These are phyloP conservation scores for Naganishia kalamii DNA, from an alignment of 768 basidiomycete genomes.

Conservation along the genomic window DNA sequence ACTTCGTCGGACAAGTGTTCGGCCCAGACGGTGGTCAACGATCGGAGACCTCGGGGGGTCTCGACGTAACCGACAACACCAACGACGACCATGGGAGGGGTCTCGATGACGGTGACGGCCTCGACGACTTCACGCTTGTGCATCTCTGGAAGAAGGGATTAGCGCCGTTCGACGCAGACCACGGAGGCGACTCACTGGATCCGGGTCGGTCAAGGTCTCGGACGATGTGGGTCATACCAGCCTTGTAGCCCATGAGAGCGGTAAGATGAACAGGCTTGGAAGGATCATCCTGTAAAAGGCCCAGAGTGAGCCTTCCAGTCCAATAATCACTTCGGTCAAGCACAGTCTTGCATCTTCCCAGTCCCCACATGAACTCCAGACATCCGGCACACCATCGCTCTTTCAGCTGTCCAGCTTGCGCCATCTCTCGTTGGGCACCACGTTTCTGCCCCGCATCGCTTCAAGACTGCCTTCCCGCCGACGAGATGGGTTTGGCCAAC, in stretches of 20 bases:
- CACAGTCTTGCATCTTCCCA: conserved; percentile 3
- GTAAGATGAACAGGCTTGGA: conserved; percentile 99
- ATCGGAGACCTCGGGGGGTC: conserved; percentile 96
- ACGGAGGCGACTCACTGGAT: conserved; percentile 66
- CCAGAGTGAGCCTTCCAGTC: conserved; percentile 11
- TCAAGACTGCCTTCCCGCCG: not conserved
- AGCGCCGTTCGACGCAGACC: not conserved
- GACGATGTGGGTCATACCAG: conserved; percentile 99
- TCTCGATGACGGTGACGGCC: conserved; percentile 91
- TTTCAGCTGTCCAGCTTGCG: conserved; percentile 16
- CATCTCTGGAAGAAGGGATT: conserved; percentile 64
- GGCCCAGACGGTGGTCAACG: conserved; percentile 94
- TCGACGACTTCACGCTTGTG: conserved; percentile 99
- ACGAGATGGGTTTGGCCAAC: conserved; percentile 17
- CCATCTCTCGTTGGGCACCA: conserved; percentile 13
- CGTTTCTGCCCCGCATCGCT: conserved; percentile 7
- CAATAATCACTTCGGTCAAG: conserved; percentile 19
- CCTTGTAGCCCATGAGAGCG: conserved; percentile 98
- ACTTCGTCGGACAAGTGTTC: conserved; percentile 95
- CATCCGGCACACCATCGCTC: conserved; percentile 12
- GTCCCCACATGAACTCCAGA: conserved; percentile 7
- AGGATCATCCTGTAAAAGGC: conserved; percentile 75
- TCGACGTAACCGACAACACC: conserved; percentile 99
- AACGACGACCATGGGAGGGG: conserved; percentile 90
- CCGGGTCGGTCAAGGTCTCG: conserved; percentile 98